These are phyloP conservation scores for Boechera stricta DNA, from an alignment of 345 rosid species.

Conservation along the genomic window DNA sequence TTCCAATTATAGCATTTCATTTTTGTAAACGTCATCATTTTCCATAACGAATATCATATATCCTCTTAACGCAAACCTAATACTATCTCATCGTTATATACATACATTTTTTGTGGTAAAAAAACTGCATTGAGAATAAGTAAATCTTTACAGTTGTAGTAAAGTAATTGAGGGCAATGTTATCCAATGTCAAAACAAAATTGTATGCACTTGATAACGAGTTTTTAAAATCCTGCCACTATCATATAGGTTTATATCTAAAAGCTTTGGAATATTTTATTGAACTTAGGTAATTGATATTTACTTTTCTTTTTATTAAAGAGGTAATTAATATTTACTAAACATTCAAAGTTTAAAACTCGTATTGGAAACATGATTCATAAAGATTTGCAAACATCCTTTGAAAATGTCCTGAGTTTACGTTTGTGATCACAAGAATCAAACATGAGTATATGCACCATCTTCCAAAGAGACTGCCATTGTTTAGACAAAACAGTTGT, in stretches of 20 bases:
- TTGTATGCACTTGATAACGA: conserved; percentile 16
- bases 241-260: conserved; percentile 10
- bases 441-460: conserved; percentile 3
- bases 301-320: too few species aligned
- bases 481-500: background rate
- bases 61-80: conserved; percentile 1
- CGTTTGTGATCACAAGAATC: background rate
- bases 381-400: background rate
- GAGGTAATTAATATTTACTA: too few species aligned
- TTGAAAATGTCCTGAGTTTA: background rate
- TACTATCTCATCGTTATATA: background rate
- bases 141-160: background rate
- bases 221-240: conserved; percentile 16
- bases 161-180: background rate
- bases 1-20: conserved; percentile 26
- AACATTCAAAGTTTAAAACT: too few species aligned
- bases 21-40: conserved; percentile 23
- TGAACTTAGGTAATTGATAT: too few species aligned
- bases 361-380: too few species aligned
- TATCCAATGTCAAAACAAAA: background rate
- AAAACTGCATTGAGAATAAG: background rate
- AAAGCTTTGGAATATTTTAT: conserved; percentile 1
- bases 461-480: background rate
- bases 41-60: background rate
- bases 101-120: background rate